These are phyloP conservation scores for Cryphonectria parasitica DNA, from an alignment of 2,329 filamentous ascomycete genomes.

Conservation along the genomic window DNA sequence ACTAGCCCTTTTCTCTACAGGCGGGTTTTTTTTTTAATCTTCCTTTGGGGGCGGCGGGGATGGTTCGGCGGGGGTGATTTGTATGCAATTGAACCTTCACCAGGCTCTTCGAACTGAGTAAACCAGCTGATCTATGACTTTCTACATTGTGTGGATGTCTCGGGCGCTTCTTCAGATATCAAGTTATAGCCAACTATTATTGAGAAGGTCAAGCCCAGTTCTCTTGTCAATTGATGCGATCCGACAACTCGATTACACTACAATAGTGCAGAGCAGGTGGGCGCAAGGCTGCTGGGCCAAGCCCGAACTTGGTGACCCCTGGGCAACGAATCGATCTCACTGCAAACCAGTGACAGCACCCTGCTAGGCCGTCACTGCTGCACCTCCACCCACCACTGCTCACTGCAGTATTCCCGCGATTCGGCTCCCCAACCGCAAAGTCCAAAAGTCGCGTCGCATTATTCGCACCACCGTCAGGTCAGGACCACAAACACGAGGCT, in stretches of 20 bases:
- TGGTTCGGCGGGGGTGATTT: background rate
- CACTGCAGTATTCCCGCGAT: slow-evolving; percentile 10
- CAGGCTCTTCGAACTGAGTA: background rate
- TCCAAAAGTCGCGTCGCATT: slow-evolving; percentile 12
- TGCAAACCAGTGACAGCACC: slow-evolving; percentile 1
- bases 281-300: background rate
- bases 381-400: background rate
- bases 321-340: background rate
- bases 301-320: background rate
- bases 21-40: background rate
- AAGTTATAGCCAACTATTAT: background rate
- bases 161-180: background rate
- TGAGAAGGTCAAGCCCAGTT: background rate
- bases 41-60: background rate
- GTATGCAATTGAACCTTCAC: background rate
- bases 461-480: background rate
- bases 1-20: background rate
- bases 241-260: background rate
- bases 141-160: background rate
- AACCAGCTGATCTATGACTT: slow-evolving; percentile 17
- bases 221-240: background rate
- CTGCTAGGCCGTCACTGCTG: background rate
- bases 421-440: slow-evolving; percentile 7
- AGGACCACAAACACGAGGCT: slow-evolving; percentile 13
- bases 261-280: background rate